These are phyloP conservation scores for Catunica adiposa DNA, from an alignment of 2,329 filamentous ascomycete genomes.

Conservation along the genomic window DNA sequence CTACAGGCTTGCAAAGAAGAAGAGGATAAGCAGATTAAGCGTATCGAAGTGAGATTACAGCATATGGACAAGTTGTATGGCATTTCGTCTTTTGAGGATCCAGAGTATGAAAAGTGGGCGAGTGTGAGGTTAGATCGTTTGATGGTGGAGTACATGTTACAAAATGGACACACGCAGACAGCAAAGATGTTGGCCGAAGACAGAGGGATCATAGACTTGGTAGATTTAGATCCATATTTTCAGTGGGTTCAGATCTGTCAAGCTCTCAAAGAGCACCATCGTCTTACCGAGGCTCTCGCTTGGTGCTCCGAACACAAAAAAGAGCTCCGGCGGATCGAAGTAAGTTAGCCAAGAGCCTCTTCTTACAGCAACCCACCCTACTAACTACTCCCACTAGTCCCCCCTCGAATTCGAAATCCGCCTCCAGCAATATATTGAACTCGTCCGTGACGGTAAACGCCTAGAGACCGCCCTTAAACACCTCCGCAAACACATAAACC, in stretches of 20 bases:
- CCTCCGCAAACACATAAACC: slow-evolving; percentile 64
- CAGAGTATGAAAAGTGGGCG: slow-evolving; percentile 87
- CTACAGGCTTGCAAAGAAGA: slow-evolving; percentile 62
- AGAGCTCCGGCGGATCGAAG: slow-evolving; percentile 72
- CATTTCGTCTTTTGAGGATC: slow-evolving; percentile 70
- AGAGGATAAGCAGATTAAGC: slow-evolving; percentile 58
- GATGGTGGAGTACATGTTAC: slow-evolving; percentile 80
- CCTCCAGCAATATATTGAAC: slow-evolving; percentile 84
- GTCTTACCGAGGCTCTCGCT: slow-evolving; percentile 60
- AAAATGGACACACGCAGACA: slow-evolving; percentile 65
- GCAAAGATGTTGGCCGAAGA: slow-evolving; percentile 59
- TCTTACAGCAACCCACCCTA: no score
- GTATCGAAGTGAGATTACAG: slow-evolving; percentile 57
- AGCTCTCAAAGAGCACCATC: slow-evolving; percentile 51
- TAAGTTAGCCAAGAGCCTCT: no score
- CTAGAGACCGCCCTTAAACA: slow-evolving; percentile 63
- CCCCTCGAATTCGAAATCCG: slow-evolving; percentile 86
- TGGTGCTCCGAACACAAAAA: slow-evolving; percentile 95
- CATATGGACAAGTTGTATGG: slow-evolving; percentile 70
- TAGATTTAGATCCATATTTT: slow-evolving; percentile 78
- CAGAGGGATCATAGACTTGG: slow-evolving; percentile 61
- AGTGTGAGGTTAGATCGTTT: slow-evolving; percentile 65
- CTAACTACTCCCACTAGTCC: slow-evolving; percentile 31
- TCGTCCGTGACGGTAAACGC: slow-evolving; percentile 48
- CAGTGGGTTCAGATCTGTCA: slow-evolving; percentile 64